A percentile compares a stretch with the other conserved stretches of the same genome.
Evolutionary conservation across 345 rosid genomes (phyloP).

Genomic region (Noccaea caerulescens): DNA sequence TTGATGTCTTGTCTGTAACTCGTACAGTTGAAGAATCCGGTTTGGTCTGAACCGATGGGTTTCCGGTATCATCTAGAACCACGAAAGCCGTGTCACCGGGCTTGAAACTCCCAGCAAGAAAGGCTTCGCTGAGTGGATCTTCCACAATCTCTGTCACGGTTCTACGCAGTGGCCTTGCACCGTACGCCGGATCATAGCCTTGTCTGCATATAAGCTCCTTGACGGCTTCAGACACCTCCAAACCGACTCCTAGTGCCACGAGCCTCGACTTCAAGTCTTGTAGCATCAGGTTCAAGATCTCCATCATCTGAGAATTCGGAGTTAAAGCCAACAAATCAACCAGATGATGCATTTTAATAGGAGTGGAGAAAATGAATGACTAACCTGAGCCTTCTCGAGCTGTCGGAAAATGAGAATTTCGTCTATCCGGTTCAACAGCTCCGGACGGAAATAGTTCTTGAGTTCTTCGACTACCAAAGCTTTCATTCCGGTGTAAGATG

Average conservation of each 20-base stretch:
- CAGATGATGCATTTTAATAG: neutral
- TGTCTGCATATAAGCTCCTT: conserved; percentile 80
- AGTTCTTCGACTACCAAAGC: conserved; percentile 83
- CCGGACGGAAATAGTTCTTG: conserved; percentile 88
- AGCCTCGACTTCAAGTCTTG: conserved; percentile 82
- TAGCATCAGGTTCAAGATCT: conserved; percentile 79
- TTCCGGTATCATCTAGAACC: conserved; percentile 77
- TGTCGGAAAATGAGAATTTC: conserved; percentile 90
- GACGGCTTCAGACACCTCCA: conserved; percentile 79
- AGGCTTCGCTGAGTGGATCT: conserved; percentile 84
- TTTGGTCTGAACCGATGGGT: conserved; percentile 58
- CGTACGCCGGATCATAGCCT: conserved; percentile 78
- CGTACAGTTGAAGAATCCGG: conserved; percentile 54
- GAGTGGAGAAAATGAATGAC: conserved; percentile 20
- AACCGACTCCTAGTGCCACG: conserved; percentile 71
- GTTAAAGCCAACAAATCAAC: conserved; percentile 6
- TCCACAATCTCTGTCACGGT: conserved; percentile 77
- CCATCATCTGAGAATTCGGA: conserved; percentile 64
- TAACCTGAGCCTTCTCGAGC: conserved; percentile 88
- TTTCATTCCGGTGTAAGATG: conserved; percentile 79
- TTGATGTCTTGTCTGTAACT: conserved; percentile 61
- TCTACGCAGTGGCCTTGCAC: conserved; percentile 91
- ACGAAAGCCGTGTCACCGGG: conserved; percentile 84
- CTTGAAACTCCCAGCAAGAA: conserved; percentile 67
- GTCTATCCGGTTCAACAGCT: conserved; percentile 91